Base-by-base conservation (phyloP, 805 yeast species). In the Candida sithepensis region DNA sequence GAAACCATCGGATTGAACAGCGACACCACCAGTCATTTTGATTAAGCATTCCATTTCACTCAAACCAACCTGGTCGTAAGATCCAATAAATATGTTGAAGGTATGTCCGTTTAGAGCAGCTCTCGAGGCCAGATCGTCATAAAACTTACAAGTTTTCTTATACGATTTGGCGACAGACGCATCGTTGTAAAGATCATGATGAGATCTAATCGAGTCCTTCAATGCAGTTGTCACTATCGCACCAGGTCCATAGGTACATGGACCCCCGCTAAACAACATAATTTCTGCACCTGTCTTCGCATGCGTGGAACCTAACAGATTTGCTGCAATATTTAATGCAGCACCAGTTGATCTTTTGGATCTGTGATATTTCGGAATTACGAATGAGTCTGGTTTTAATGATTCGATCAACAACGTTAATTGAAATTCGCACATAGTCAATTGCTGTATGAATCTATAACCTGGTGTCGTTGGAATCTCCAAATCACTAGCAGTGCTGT, bases 1-100 rank as follows among this genome's bases (percentile, higher is more conserved):
- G 58, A 82, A 83, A 3, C 84, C 77, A 65, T 83, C 89, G 47
- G 83, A 71, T 69, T 82, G 74, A 2, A 83, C 79, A 22, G 81
- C 73, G 3, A 69, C 68, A 43, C 89, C 89, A 23, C 88, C 88
- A 10, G 87, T 81, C 48, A 71, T 71, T 56, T 74, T 71, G 43
- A 79, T 68, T 10, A 82, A 63, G 14, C 73, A 69, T 49, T 79
- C 82, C 88, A 83, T 84, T 60, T 83, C 89, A 52, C 67, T 76
- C 28, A 83, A 66, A 0, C 89, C 89, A 39, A 81, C 73, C 62
- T 83, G 89, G 61, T 83, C 88, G 60, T 82, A 82, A 12, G 84
- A 74, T 14, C 88, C 88, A 48, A 81, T 74, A 53, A 82, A 81
- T 19, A 82, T 61, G 56, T 81, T 78, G 41, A 82, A 68, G 5